phyloP scores from a whole-genome alignment of 2,329 filamentous ascomycete genomes.

The Phaeosphaeriaceae sp. region DNA sequence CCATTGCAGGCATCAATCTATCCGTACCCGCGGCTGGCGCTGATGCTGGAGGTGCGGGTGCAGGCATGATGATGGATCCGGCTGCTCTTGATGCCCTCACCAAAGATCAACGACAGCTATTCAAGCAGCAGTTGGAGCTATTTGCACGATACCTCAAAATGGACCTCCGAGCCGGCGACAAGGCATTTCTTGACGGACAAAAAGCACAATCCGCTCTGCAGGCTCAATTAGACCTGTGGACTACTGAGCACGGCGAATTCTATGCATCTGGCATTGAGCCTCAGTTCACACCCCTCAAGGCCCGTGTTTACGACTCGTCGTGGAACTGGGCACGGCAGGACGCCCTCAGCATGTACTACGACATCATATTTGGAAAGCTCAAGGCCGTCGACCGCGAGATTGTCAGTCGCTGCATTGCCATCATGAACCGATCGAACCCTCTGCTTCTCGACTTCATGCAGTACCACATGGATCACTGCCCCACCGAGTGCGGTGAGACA shows the following conservation, averaged over 20 bases:
- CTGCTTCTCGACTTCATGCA: slow-evolving; percentile 98
- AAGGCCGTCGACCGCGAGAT: slow-evolving; percentile 96
- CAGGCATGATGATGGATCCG: slow-evolving; percentile 99
- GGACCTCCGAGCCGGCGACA: slow-evolving; percentile 95
- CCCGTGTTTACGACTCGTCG: slow-evolving; percentile 94
- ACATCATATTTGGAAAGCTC: slow-evolving; percentile 96
- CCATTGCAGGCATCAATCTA: slow-evolving; percentile 80
- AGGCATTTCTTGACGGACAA: slow-evolving; percentile 83
- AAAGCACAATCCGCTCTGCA: slow-evolving; percentile 88
- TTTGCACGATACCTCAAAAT: slow-evolving; percentile 96
- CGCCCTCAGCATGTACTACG: slow-evolving; percentile 97
- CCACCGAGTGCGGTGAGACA: slow-evolving; percentile 93
- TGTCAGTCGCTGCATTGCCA: slow-evolving; percentile 96
- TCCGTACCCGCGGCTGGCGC: slow-evolving; percentile 74
- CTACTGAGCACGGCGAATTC: slow-evolving; percentile 92
- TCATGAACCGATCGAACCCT: slow-evolving; percentile 99
- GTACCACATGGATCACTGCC: slow-evolving; percentile 99
- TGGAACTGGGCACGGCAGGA: slow-evolving; percentile 99
- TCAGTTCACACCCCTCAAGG: slow-evolving; percentile 90
- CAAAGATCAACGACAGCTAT: slow-evolving; percentile 92
- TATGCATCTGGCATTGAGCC: slow-evolving; percentile 95
- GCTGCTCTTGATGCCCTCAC: slow-evolving; percentile 95
- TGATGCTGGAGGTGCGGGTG: slow-evolving; percentile 72
- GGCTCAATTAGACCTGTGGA: slow-evolving; percentile 93
- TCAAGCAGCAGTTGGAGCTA: slow-evolving; percentile 97